Evolutionary conservation across 2,329 filamentous ascomycete species (phyloP), one percentile per base, ranked within the genome.

Genomic region (Trichoderma guizhouense): DNA sequence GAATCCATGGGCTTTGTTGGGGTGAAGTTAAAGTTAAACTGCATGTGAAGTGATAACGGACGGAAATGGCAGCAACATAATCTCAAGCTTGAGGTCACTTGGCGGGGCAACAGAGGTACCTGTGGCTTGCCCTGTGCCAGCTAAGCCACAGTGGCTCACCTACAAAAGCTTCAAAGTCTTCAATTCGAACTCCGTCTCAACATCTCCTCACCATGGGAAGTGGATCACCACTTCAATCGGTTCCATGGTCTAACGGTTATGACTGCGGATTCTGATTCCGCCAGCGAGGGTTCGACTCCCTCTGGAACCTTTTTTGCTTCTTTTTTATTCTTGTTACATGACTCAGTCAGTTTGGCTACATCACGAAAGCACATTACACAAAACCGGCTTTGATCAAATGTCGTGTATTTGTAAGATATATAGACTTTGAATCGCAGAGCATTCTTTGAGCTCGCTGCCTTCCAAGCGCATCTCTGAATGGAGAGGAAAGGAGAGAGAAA

Each of bases 231-330:
- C n/a, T 51, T 60, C 36, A 61, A 60, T 7, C 15, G 71, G 68
- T 73, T 68, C 57, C 62, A 63, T 73, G 71, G 69, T 73, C 71
- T 73, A 73, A 73, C 62, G 71, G 71, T 71, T 51, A 73, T 73
- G 71, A 73, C 71, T 73, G 68, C 71, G 71, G 71, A 73, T 73
- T 73, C 71, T 73, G 71, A 73, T 73, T 73, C 71, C 71, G 71
- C 68, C 71, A 72, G 71, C 71, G 71, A 72, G 71, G 71, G 71
- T 72, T 72, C 71, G 71, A 72, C 61, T 72, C 71, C 71, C 71
- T 63, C 71, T 57, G 62, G 63, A 66, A 73, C 71, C 71, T 73
- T 15, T 18, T 58, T 47, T 24, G 15, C 14, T 1, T 0, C 26
- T 15, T 14, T 60, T 9, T 24, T 24, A 24, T 34, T 15, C 18